Conservation (phyloP, 805 yeast genomes). For the Metschnikowia sp. region DNA sequence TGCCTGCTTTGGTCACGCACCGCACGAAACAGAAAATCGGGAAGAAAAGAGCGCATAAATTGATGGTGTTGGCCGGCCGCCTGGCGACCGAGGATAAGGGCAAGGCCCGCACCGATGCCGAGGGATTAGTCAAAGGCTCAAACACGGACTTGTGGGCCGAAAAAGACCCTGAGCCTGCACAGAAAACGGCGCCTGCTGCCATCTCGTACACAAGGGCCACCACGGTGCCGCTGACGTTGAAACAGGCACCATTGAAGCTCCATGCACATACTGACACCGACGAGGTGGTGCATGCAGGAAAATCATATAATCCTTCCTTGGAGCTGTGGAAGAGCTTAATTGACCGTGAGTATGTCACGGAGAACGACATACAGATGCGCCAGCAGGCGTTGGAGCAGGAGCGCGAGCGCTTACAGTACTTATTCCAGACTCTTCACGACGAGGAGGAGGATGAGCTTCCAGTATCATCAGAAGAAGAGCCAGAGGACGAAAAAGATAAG, state of each 20-base stretch:
- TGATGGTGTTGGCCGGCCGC: conserved; percentile 77
- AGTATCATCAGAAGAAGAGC: conserved; percentile 28
- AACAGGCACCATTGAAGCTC: conserved; percentile 50
- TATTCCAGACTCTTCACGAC: conserved; percentile 62
- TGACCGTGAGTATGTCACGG: conserved; percentile 60
- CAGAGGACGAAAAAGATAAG: conserved; percentile 31
- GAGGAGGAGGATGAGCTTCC: conserved; percentile 42
- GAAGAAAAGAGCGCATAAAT: conserved; percentile 57
- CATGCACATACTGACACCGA: conserved; percentile 33
- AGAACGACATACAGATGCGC: conserved; percentile 63
- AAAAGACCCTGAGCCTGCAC: conserved; percentile 15
- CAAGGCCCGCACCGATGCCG: conserved; percentile 54
- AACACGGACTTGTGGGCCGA: conserved; percentile 69
- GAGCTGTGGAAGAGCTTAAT: conserved; percentile 79
- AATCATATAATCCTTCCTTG: conserved; percentile 86
- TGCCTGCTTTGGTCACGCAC: conserved; percentile 55
- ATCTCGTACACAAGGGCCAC: conserved; percentile 41
- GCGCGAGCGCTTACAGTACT: conserved; percentile 56
- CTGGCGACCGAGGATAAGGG: conserved; percentile 51
- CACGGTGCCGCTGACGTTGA: conserved; percentile 52
- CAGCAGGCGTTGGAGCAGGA: conserved; percentile 60
- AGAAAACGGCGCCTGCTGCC: conserved; percentile 14
- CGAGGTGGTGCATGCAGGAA: conserved; percentile 72
- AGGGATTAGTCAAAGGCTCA: conserved; percentile 54
- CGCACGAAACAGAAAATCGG: conserved; percentile 56